A percentile compares a stretch with the other conserved stretches of the same genome.
Conservation (phyloP, 2,329 filamentous ascomycete genomes). For the Pyricularia grisea region DNA sequence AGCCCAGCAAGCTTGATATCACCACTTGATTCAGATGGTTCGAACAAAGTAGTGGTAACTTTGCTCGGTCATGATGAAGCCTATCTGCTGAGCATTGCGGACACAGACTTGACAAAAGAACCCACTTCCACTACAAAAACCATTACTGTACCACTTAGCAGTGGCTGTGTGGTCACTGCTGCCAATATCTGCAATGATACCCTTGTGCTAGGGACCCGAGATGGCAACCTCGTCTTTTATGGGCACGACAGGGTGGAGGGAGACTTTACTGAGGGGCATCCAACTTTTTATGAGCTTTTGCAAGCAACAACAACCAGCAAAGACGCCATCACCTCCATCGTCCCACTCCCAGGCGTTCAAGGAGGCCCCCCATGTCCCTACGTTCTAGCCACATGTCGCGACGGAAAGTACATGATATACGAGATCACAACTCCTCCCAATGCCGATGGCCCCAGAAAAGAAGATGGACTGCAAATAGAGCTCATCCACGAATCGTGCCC, state of each 20-base stretch:
- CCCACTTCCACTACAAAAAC: not conserved
- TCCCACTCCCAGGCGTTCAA: slow-evolving; percentile 27
- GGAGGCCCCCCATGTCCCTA: slow-evolving; percentile 19
- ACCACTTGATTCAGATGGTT: not conserved
- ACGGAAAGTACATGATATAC: slow-evolving; percentile 66
- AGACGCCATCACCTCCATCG: slow-evolving; percentile 58
- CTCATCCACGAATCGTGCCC: slow-evolving; percentile 60
- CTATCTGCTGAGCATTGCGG: not conserved
- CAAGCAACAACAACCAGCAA: not conserved
- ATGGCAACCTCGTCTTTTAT: slow-evolving; percentile 1
- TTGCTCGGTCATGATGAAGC: slow-evolving; percentile 35
- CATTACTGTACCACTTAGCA: slow-evolving; percentile 23
- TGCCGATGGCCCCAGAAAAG: not conserved
- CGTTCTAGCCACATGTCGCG: slow-evolving; percentile 65
- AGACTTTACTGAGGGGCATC: not conserved
- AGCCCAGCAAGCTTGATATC: not conserved
- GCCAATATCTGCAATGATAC: slow-evolving; percentile 28
- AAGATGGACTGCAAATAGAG: slow-evolving; percentile 16
- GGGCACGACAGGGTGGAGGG: not conserved
- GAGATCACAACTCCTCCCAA: slow-evolving; percentile 12
- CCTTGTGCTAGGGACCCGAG: slow-evolving; percentile 38
- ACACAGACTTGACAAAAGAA: not conserved
- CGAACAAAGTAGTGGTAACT: slow-evolving; percentile 28
- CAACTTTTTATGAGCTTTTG: not conserved
- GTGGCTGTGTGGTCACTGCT: slow-evolving; percentile 39